Conservation (phyloP, 1,284 basidiomycete genomes). For the Naganishia sp. region DNA sequence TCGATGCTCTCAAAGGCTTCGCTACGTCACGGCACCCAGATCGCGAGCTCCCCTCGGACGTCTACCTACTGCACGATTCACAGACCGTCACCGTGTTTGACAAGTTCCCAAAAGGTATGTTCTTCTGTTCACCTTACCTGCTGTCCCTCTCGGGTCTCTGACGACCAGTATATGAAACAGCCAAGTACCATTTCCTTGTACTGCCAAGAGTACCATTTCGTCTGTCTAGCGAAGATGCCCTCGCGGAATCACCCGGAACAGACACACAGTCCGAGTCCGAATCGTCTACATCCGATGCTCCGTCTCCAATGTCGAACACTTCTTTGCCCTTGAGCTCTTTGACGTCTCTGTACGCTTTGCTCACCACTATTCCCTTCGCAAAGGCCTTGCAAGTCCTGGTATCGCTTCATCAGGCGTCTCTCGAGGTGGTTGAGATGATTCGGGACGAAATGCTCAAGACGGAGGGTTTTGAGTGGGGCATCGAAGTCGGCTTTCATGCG, state of each 20-base stretch:
- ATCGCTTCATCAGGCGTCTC: conserved; percentile 52
- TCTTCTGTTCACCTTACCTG: too few species aligned
- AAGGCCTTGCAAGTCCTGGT: neutral
- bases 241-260: conserved; percentile 30
- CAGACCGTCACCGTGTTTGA: conserved; percentile 77
- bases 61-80: conserved; percentile 65
- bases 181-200: conserved; percentile 78
- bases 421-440: conserved; percentile 63
- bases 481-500: conserved; percentile 84
- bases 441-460: conserved; percentile 76
- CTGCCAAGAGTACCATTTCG: conserved; percentile 62
- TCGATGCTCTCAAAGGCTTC: conserved; percentile 65
- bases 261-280: conserved; percentile 1
- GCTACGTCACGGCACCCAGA: conserved; percentile 60
- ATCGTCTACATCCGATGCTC: neutral
- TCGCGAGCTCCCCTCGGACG: conserved; percentile 60
- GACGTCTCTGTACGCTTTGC: conserved; percentile 63
- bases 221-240: conserved; percentile 13
- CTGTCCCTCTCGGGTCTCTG: too few species aligned
- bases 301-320: conserved; percentile 34
- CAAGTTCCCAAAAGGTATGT: conserved; percentile 68
- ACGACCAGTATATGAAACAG: conserved; percentile 33
- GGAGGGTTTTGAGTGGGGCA: conserved; percentile 76
- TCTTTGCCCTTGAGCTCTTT: conserved; percentile 56
- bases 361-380: conserved; percentile 52